Evolutionary conservation across 2,329 filamentous ascomycete genomes (phyloP).

Genomic region (Cladosporium phlei): DNA sequence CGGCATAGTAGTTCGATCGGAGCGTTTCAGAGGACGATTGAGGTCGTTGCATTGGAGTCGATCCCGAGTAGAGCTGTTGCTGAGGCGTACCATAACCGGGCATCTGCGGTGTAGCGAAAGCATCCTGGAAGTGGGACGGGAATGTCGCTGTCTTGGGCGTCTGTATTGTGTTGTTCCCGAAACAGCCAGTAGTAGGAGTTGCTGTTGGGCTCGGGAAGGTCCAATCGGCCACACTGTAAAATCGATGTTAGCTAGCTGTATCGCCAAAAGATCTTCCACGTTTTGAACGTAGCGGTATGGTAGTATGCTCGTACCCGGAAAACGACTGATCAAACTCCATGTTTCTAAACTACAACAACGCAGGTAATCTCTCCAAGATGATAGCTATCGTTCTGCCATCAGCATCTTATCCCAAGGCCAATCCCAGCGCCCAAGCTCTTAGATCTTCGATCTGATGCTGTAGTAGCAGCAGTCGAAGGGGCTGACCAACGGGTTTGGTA

Average conservation of each 20-base stretch:
- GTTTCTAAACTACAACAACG: constrained; percentile 10
- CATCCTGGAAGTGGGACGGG: constrained; percentile 46
- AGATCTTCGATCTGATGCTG: constrained; percentile 12
- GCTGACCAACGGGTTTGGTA: constrained; percentile 13
- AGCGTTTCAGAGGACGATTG: constrained; percentile 25
- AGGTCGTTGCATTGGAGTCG: constrained; percentile 25
- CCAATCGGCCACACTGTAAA: constrained; percentile 42
- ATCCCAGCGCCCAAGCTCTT: constrained; percentile 8
- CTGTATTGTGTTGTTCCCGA: constrained; percentile 35
- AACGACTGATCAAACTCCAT: constrained; percentile 25
- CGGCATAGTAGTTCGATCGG: constrained; percentile 25
- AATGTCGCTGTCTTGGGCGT: constrained; percentile 42
- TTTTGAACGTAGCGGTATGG: background rate
- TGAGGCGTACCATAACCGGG: constrained; percentile 35
- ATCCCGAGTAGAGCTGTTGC: constrained; percentile 23
- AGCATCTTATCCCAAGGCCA: constrained; percentile 12
- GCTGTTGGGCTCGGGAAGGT: constrained; percentile 47
- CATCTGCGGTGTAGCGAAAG: constrained; percentile 46
- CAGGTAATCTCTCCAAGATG: constrained; percentile 13
- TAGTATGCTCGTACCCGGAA: constrained; percentile 17
- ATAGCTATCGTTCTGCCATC: constrained; percentile 11
- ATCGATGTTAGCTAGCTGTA: constrained; percentile 16
- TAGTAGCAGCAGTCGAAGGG: constrained; percentile 6
- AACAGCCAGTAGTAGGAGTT: constrained; percentile 42
- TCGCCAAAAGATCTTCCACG: constrained; percentile 12